Evolutionary conservation across 1,284 basidiomycete species (phyloP).

Genomic region (Austroboletus niveus): DNA sequence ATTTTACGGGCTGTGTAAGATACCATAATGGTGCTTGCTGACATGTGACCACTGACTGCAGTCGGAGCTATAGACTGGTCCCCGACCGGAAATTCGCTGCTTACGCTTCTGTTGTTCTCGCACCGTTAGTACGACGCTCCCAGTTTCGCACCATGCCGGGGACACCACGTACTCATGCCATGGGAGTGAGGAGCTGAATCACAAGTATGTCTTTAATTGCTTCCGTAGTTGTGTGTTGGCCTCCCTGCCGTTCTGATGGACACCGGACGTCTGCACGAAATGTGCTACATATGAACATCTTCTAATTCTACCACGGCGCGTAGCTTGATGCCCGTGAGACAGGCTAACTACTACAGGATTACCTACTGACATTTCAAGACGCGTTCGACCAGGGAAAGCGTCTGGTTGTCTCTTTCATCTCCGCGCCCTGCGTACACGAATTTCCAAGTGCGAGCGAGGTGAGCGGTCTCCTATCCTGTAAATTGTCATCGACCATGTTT

Average conservation of each 20-base stretch:
- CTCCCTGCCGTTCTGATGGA: slow-evolving; percentile 15
- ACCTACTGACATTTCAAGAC: slow-evolving; percentile 7
- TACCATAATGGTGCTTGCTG: slow-evolving; percentile 19
- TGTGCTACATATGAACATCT: slow-evolving; percentile 18
- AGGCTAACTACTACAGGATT: slow-evolving; percentile 4
- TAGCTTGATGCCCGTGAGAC: slow-evolving; percentile 22
- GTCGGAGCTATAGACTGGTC: slow-evolving; percentile 3
- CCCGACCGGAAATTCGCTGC: neutral
- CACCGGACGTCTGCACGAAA: slow-evolving; percentile 5
- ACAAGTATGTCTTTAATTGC: slow-evolving; percentile 6
- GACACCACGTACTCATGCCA: slow-evolving; percentile 1
- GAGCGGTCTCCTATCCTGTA: slow-evolving; percentile 17
- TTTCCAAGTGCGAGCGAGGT: slow-evolving; percentile 17
- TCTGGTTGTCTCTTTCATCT: slow-evolving; percentile 24
- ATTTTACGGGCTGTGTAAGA: slow-evolving; percentile 15
- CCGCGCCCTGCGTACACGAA: slow-evolving; percentile 17
- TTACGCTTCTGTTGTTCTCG: too few species aligned
- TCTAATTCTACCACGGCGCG: slow-evolving; percentile 22
- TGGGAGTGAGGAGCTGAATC: slow-evolving; percentile 3
- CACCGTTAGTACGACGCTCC: neutral
- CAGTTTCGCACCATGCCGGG: slow-evolving; percentile 6
- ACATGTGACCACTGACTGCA: slow-evolving; percentile 12
- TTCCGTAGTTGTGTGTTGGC: slow-evolving; percentile 9
- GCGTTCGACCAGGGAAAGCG: slow-evolving; percentile 4
- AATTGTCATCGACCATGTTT: slow-evolving; percentile 19